Evolutionary conservation across 2,329 filamentous ascomycete species (phyloP), one percentile per base, ranked within the genome.

Genomic region (Fusarium gaditjirri): DNA sequence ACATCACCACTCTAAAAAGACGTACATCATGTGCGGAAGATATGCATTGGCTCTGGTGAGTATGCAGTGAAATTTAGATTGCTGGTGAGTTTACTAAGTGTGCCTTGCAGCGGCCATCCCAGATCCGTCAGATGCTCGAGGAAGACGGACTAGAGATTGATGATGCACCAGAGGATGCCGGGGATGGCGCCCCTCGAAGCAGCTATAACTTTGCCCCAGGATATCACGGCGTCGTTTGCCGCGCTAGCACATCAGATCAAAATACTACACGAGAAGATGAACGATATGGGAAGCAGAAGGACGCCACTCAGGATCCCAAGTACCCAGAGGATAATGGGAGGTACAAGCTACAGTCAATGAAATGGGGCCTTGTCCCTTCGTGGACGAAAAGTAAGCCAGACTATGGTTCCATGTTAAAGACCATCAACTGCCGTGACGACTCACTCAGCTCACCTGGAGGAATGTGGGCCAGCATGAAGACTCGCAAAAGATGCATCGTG

Each of bases 361-460:
- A 94, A 87, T 99, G 96, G 96, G 96, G 95, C 0, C 87, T 99
- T 11, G 86, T 98, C 19, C 95, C 96, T 0, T 97, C 92, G 81
- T 98, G 95, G 95, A 97, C 93, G 7, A 97, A 95, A 83, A 88
- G 92, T 17, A 91, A 91, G 57, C 93, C 94, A 0, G 90, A 94
- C 77, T 95, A 96, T 77, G 86, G 88, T 31, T 90, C 90, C 2
- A 86, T 94, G 80, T 87, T 97, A 86, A 94, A 92, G 78, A 97
- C 94, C 0, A 98, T 98, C 81, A 98, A 99, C 82, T 98, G 95
- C 80, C 91, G 95, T 6, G 93, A 95, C 78, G 95, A 98, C 81
- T 96, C 94, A 2, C 84, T 98, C 25, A 86, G 89, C 10, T 88
- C 91, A 14, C 87, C 92, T 13, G 89, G 91, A 9, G 94, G 95